Evolutionary conservation across 2,329 filamentous ascomycete genomes (phyloP).

Genomic region (Nothophoma quercina): DNA sequence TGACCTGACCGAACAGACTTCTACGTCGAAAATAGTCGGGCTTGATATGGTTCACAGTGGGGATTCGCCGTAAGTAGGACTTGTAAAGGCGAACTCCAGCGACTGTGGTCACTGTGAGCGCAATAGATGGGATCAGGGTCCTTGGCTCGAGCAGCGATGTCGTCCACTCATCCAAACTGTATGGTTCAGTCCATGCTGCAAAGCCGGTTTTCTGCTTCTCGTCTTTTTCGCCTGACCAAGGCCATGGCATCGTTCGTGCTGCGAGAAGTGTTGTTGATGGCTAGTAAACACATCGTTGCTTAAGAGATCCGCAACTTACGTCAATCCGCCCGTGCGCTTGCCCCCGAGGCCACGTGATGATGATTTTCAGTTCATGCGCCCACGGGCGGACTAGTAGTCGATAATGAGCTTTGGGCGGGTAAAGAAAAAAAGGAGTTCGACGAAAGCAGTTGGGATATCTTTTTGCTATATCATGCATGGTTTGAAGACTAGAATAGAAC

Average conservation of each 20-base stretch:
- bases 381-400: no score
- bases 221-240: constrained; percentile 47
- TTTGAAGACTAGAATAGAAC: no score
- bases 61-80: constrained; percentile 81
- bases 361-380: no score
- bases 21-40: constrained; percentile 76
- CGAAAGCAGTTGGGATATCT: no score
- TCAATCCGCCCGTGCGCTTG: constrained; percentile 15
- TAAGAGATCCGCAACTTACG: constrained; percentile 14
- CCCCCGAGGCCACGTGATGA: constrained; percentile 5
- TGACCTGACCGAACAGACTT: constrained; percentile 84
- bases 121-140: constrained; percentile 62
- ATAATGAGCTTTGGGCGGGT: no score
- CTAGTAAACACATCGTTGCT: constrained; percentile 21
- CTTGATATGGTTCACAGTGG: constrained; percentile 76
- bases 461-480: no score
- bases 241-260: constrained; percentile 52
- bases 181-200: constrained; percentile 52
- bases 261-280: constrained; percentile 29
- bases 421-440: no score
- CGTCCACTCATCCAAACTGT: constrained; percentile 56
- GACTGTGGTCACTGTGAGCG: constrained; percentile 65
- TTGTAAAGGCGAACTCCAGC: constrained; percentile 68
- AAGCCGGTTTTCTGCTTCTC: constrained; percentile 44
- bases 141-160: constrained; percentile 64